Conservation (phyloP, 1,284 basidiomycete species). For the Stygiomarasmius scandens region DNA sequence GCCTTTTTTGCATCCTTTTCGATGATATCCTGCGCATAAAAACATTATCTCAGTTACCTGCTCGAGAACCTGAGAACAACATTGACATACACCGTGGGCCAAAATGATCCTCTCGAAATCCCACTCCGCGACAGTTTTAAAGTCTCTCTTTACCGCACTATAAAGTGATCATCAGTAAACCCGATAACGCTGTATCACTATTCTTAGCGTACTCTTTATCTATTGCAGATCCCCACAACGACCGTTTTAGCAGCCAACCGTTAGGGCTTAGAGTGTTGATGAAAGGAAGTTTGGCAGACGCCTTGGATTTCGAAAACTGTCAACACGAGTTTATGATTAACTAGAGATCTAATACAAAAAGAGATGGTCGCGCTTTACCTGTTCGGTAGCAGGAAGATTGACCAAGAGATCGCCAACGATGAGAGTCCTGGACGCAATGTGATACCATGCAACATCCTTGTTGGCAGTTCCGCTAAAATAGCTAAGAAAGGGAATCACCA, state of each 20-base stretch:
- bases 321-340: no score
- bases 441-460: conserved; percentile 90
- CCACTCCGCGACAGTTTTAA: conserved; percentile 75
- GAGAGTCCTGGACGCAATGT: conserved; percentile 76
- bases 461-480: conserved; percentile 85
- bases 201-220: conserved; percentile 79
- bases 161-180: background rate
- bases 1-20: conserved; percentile 62
- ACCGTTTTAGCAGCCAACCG: conserved; percentile 58
- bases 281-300: conserved; percentile 49
- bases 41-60: background rate
- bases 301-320: conserved; percentile 54
- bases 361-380: no score
- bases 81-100: conserved; percentile 79
- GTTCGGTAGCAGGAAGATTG: conserved; percentile 88
- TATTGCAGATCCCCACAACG: conserved; percentile 52
- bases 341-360: no score
- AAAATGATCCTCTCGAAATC: conserved; percentile 90
- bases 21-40: conserved; percentile 56
- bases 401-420: conserved; percentile 89
- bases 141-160: conserved; percentile 77
- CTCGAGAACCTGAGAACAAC: no score
- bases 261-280: conserved; percentile 58
- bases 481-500: conserved; percentile 39
- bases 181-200: no score